A percentile compares a stretch with the other conserved stretches of the same genome.
phyloP scores from a whole-genome alignment of 805 yeast genomes.

The Tetrapisispora phaffii region DNA sequence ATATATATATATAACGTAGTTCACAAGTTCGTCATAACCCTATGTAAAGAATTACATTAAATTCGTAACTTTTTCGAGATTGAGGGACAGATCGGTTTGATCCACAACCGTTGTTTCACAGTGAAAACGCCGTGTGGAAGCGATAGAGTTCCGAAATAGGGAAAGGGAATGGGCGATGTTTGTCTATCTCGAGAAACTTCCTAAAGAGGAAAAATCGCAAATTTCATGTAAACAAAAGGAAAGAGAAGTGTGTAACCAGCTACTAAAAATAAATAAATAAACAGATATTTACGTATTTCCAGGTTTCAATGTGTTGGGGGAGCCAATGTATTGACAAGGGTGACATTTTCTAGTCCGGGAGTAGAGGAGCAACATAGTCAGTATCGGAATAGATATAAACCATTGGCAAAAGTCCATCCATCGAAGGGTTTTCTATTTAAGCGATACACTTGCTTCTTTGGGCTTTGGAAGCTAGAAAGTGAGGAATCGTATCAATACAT shows the following conservation, averaged over 20 bases:
- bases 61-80: neutral
- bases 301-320: neutral
- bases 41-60: neutral
- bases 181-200: conserved; percentile 4
- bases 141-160: neutral
- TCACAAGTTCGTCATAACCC: neutral
- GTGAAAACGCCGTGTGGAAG: neutral
- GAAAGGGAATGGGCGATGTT: neutral
- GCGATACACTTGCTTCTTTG: too few relatives aligned
- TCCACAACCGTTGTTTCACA: neutral
- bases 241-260: neutral
- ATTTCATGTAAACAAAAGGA: conserved; percentile 4
- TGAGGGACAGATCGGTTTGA: neutral
- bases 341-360: too few relatives aligned
- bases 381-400: too few relatives aligned
- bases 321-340: neutral
- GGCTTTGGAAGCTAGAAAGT: too few relatives aligned
- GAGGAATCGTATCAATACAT: too few relatives aligned
- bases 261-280: conserved; percentile 1
- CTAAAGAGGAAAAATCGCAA: conserved; percentile 8
- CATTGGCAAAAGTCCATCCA: too few relatives aligned
- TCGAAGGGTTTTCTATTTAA: too few relatives aligned
- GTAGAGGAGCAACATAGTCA: too few relatives aligned
- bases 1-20: neutral
- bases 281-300: conserved; percentile 1